Evolutionary conservation across 108 stramenopile genomes (phyloP).

Genomic region (Conticribra guillardii): DNA sequence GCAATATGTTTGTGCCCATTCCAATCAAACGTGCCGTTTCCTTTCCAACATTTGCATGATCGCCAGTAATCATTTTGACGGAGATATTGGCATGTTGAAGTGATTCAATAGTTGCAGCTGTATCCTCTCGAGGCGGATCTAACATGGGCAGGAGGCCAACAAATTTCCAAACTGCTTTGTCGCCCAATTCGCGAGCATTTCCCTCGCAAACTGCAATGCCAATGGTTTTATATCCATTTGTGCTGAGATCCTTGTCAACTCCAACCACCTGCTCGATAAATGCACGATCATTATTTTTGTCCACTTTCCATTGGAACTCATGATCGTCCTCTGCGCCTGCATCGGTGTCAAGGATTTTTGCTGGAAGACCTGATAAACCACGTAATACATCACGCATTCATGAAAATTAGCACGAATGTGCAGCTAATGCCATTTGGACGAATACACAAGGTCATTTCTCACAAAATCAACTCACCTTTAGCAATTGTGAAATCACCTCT

Average conservation of each 20-base stretch:
- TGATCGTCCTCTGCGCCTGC: conserved; percentile 68
- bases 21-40: conserved; percentile 71
- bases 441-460: no score
- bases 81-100: conserved; percentile 71
- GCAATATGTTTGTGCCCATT: conserved; percentile 54
- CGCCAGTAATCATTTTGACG: conserved; percentile 91
- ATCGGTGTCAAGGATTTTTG: conserved; percentile 73
- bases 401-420: no score
- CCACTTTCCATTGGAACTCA: conserved; percentile 75
- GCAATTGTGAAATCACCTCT: conserved; percentile 58
- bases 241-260: conserved; percentile 43
- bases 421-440: no score
- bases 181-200: conserved; percentile 53
- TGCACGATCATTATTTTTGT: conserved; percentile 30
- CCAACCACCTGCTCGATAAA: conserved; percentile 15
- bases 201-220: conserved; percentile 62
- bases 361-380: conserved; percentile 74
- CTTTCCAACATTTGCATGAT: conserved; percentile 70
- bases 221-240: conserved; percentile 78
- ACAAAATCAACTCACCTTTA: no score
- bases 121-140: conserved; percentile 85
- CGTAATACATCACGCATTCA: no score
- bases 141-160: conserved; percentile 85
- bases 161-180: conserved; percentile 62
- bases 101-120: conserved; percentile 69